These are phyloP conservation scores for Leptographium radiaticola DNA, from an alignment of 2,329 filamentous ascomycete genomes.

Conservation along the genomic window DNA sequence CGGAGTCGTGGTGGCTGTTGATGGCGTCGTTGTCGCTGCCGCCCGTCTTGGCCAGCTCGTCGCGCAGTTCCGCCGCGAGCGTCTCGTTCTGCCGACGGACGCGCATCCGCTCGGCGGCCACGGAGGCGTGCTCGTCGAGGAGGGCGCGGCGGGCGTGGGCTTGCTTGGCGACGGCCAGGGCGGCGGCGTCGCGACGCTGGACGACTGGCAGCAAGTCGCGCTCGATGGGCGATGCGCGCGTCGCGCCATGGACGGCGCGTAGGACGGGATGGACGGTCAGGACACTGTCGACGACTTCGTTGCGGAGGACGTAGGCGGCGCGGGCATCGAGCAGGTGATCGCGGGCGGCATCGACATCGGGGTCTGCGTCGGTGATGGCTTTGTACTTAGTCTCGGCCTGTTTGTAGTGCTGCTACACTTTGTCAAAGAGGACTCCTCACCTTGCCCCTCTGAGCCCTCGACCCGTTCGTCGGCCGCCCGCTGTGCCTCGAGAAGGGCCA, in stretches of 20 bases:
- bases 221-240: constrained; percentile 51
- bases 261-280: constrained; percentile 63
- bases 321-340: constrained; percentile 56
- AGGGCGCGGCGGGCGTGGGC: constrained; percentile 37
- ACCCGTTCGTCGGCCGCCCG: constrained; percentile 17
- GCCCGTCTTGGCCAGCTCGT: constrained; percentile 40
- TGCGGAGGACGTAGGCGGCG: constrained; percentile 55
- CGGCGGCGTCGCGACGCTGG: constrained; percentile 52
- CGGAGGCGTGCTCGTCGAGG: constrained; percentile 37
- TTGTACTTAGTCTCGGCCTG: neutral
- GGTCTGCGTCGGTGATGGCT: neutral
- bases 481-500: constrained; percentile 45
- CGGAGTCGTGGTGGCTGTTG: neutral
- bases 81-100: constrained; percentile 47
- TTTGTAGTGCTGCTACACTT: neutral
- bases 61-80: constrained; percentile 49
- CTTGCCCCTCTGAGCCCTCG: neutral
- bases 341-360: constrained; percentile 37
- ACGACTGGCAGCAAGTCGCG: constrained; percentile 55
- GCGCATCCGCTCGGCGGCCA: constrained; percentile 45
- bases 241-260: constrained; percentile 61
- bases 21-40: constrained; percentile 19
- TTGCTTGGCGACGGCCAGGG: constrained; percentile 48
- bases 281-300: constrained; percentile 54
- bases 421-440: neutral